A percentile compares a stretch with the other conserved stretches of the same genome.
Conservation (phyloP, 306 rosid species). For the Leucaena leucocephala region DNA sequence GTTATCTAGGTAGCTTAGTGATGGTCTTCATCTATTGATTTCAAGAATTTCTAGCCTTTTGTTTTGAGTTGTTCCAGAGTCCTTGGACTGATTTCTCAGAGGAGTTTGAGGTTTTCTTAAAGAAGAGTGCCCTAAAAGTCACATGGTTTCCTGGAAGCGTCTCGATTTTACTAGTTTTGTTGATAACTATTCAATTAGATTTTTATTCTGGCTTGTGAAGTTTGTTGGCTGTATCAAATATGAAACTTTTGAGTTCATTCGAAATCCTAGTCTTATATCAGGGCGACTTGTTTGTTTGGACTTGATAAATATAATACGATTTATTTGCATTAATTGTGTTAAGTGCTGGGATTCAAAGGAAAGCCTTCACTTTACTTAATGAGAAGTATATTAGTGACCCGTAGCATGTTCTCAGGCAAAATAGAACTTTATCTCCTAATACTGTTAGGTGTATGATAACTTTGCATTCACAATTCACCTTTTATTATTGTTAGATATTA, state of each 20-base stretch:
- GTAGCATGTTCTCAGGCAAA: not conserved
- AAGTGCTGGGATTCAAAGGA: not conserved
- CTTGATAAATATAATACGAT: no score
- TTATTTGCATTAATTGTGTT: not conserved
- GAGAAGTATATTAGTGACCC: not conserved
- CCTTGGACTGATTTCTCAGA: not conserved
- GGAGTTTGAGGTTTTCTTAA: not conserved
- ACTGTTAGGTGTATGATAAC: not conserved
- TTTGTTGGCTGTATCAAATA: not conserved
- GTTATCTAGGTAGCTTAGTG: not conserved
- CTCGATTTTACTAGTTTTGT: not conserved
- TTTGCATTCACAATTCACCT: not conserved
- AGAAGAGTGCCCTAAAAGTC: not conserved
- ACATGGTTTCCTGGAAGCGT: not conserved
- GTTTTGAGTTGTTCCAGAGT: not conserved
- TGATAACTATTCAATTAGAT: not conserved
- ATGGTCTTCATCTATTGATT: not conserved
- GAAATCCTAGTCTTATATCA: not conserved
- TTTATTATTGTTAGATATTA: not conserved
- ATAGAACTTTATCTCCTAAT: not conserved
- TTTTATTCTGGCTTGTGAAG: not conserved
- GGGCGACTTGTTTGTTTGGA: not conserved
- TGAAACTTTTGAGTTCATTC: not conserved
- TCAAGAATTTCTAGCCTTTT: not conserved
- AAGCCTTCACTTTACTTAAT: not conserved